phyloP scores from a whole-genome alignment of 805 yeast genomes.

The Sungouiozyma ichnusensis region DNA sequence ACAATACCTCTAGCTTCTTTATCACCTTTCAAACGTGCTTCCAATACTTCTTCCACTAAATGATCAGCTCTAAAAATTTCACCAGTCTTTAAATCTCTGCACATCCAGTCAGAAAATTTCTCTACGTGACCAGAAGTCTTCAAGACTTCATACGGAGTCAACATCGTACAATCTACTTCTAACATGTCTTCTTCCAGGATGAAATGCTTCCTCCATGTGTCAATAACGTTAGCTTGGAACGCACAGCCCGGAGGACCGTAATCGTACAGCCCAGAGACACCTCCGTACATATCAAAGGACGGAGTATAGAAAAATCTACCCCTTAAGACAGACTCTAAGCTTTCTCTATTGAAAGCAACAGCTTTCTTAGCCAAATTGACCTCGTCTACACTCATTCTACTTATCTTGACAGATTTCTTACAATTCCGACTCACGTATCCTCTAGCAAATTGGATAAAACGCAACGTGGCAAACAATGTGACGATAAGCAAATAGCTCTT shows the following conservation, averaged over 20 bases:
- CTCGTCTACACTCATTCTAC: constrained; percentile 27
- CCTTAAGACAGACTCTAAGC: constrained; percentile 80
- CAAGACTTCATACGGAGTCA: constrained; percentile 94
- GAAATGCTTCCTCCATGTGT: constrained; percentile 95
- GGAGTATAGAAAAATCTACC: constrained; percentile 97
- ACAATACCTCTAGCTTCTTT: constrained; percentile 86
- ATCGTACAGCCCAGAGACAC: constrained; percentile 95
- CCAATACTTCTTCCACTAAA: constrained; percentile 93
- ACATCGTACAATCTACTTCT: constrained; percentile 96
- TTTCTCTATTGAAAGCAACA: constrained; percentile 64
- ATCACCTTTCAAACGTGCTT: constrained; percentile 93
- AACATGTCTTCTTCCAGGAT: constrained; percentile 96
- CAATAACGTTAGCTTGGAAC: constrained; percentile 89
- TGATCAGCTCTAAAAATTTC: constrained; percentile 99
- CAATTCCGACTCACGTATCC: constrained; percentile 20
- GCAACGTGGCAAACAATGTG: too few relatives aligned
- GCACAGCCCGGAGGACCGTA: constrained; percentile 99
- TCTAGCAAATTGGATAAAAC: constrained; percentile 8
- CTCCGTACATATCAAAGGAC: constrained; percentile 94
- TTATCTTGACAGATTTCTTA: constrained; percentile 21
- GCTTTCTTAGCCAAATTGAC: constrained; percentile 23
- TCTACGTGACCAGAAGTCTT: constrained; percentile 99
- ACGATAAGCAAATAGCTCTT: not conserved
- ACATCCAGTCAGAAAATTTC: constrained; percentile 99
- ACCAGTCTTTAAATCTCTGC: constrained; percentile 88